Evolutionary conservation across 2,329 filamentous ascomycete species (phyloP), one percentile per base, ranked within the genome.

Genomic region (Beauveria scarabaeidicola): DNA sequence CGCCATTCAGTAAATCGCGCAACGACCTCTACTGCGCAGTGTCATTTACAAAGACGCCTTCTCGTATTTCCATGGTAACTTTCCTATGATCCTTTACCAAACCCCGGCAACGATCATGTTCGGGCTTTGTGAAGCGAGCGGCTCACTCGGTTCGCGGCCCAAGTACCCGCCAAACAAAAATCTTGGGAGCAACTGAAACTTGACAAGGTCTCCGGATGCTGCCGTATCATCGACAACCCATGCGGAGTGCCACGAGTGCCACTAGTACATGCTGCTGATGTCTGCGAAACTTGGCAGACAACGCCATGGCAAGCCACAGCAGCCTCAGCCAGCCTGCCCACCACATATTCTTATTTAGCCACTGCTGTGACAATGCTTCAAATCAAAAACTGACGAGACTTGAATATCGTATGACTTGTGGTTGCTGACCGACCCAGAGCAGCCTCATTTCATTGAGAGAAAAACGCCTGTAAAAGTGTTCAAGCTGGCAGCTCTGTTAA

Each of bases 111-210:
- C 9, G 11, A 25, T 25, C 40, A 23, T 29, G 21, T 25, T 44
- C 47, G 17, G 21, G 13, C 46, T n/a, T 38, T 43, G 15, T 13
- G 25, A 59, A 47, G 48, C 38, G 43, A 43, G 58, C 70, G 69
- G 68, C 70, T 72, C 67, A 67, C 66, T 73, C 73, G 73, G 73
- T 71, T 73, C 66, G 65, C 71, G 68, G 67, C 70, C 69, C 68
- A 73, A 63, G 53, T 61, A 65, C 64, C 69, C 71, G 72, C 69
- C 64, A 64, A 53, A 53, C 13, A 36, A 59, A 53, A 59, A 13
- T 38, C 51, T 59, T 59, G 27, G 58, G 41, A 51, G 32, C 43
- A 57, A 40, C 53, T 40, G 32, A 32, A n/a, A 50, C 6, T 10
- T 13, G 21, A 19, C 44, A 25, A 19, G 15, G 21, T 63, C 62